Base-by-base conservation (phyloP, 495 filamentous ascomycete genomes). In the Rostrohypoxylon terebratum region DNA sequence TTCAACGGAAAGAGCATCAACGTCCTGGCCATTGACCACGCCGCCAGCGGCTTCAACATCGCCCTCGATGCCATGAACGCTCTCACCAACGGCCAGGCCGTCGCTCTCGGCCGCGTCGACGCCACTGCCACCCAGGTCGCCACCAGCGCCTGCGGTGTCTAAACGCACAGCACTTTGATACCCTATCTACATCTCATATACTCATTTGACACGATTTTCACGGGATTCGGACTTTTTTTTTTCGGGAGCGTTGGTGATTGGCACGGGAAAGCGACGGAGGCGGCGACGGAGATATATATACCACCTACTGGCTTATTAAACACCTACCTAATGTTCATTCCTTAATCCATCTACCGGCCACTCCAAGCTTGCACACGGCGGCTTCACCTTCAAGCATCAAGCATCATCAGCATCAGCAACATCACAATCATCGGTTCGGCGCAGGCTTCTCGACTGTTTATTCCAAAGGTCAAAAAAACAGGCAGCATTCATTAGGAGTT, bases 1-100 rank as follows among this genome's bases (percentile, higher is more conserved):
- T 95, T 87, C 77, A 78, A 83, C 21, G 84, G 86, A 71, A 80
- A 83, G 61, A 89, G 83, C 18, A 85, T 95, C 80, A 85, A 89
- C 73, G 79, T 95, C 8, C 81, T 88, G 10, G 92, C 87, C 23
- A 83, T 95, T 66, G 92, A 95, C 80, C 81, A 88, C 59, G 83
- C 88, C 9, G 81, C 69, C 0, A 18, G 65, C 20, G 90, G 90
- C 2, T 88, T 91, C 82, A 91, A 92, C 78, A 85, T 94, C 57
- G 89, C 84, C 3, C 77, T 89, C 53, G 66, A 73, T 31, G 92
- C 90, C 21, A 86, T 95, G 88, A 84, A 94, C 77, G 72, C 77
- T 1, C 81, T 95, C 64, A 95, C 92, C 13, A 82, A 74, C 65
- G 28, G 81, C 68, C 33, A 78, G 58, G 53, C 66, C 65, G 60